Base-by-base conservation (phyloP, 2,329 filamentous ascomycete genomes). In the Thielaviopsis euricoi region DNA sequence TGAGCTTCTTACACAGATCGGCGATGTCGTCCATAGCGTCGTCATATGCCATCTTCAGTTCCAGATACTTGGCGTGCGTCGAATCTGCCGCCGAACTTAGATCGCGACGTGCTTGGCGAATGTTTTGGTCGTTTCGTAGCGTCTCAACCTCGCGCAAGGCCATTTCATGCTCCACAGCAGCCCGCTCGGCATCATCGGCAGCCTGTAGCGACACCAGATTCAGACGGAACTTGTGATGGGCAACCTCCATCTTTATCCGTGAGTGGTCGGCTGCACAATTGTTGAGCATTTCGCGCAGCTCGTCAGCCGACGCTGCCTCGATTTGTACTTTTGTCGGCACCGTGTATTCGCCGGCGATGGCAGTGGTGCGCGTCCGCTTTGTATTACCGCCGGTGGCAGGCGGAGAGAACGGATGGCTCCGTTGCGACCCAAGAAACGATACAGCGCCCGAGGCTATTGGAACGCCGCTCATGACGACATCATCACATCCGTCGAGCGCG, bases 91-190 rank as follows among this genome's bases (percentile, higher is more conserved):
- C 74, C 6, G 71, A 71, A 63, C 72, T 76, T 58, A 78, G 71
- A 60, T 82, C 77, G 22, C 73, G 74, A 52, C 76, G 74, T 3
- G 77, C 77, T 61, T 84, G 81, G 55, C 79, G 79, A 55, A 81
- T 79, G 66, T 86, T 80, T 66, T 93, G 86, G 15, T 83, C 82
- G 61, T 79, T 77, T 61, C 89, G 85, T 26, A 96, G 74, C 13
- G 90, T 87, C 61, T 95, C 87, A 21, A 95, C 85, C 70, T 96
- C 89, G 22, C 86, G 80, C 62, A 88, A 81, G n/a, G 85, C 86
- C 80, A 96, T 90, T 63, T 93, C 87, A 65, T 95, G 86, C 70
- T 96, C 91, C 5, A 96, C 90, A 40, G 84, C 86, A 63, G 91
- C 89, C 25, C 89, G 83, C 70, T 94, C 90, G 10, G 88, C 81